Evolutionary conservation across 148 eudicot species (phyloP), one percentile per base, ranked within the genome.

Genomic region (Vaccinium darrowii): DNA sequence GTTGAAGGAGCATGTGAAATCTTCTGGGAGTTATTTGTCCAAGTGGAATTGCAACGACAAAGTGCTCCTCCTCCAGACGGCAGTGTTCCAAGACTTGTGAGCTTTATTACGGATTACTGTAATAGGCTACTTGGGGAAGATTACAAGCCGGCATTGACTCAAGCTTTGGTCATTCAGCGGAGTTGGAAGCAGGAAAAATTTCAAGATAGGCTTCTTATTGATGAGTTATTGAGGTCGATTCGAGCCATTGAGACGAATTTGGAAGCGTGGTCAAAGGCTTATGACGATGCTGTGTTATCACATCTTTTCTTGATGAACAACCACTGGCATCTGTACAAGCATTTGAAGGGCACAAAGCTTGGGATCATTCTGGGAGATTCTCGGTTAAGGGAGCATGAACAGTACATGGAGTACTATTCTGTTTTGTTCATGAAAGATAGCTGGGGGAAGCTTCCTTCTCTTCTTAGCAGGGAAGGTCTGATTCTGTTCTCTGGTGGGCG

Each of bases 141-240:
- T 76, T 86, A 86, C 49, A 86, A 86, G 63, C 84, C 87, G 30
- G 52, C 76, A 16, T 27, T 86, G 78, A 86, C 87, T n/a, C 87
- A 86, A 86, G 87, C 79, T 56, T 53, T 86, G 76, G 81, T 86
- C 81, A 86, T 86, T 78, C 84, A 86, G 49, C 81, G 84, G 12
- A 82, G 87, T 36, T 86, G 87, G 87, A 86, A 86, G 84, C 87
- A 86, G 43, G 87, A 86, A 53, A 86, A 76, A 77, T 86, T 86
- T 49, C 84, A 86, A 69, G 87, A 86, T 63, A 86, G 82, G 67
- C 77, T 86, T 60, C 81, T 86, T 76, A 86, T 82, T 50, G 81
- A 86, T 52, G 87, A 86, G 47, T 23, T 86, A 14, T 63, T 86
- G 84, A 86, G 78, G 69, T 25, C 82, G 51, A 76, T 86, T 56